phyloP scores from a whole-genome alignment of 768 basidiomycete species.

The Phanerodontia chrysosporium region DNA sequence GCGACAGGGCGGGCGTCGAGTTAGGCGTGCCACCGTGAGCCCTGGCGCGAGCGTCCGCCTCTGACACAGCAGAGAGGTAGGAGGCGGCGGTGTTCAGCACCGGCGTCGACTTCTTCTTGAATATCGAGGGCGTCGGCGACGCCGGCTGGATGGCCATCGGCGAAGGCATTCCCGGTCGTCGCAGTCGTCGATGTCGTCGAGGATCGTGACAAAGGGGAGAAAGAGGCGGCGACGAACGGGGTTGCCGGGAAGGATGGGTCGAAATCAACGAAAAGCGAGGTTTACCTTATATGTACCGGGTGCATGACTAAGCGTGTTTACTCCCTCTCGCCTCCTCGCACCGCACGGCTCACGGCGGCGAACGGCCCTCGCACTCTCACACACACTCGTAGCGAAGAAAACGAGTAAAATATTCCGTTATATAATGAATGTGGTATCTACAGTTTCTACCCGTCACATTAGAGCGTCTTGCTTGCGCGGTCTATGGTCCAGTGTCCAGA shows the following conservation, averaged over 20 bases:
- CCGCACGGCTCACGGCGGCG: not conserved
- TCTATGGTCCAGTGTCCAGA: conserved; percentile 2
- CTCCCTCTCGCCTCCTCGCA: not conserved
- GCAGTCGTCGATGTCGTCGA: conserved; percentile 10
- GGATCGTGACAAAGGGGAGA: conserved; percentile 6
- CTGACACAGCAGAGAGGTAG: conserved; percentile 56
- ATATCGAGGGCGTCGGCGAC: conserved; percentile 50
- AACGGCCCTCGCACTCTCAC: not conserved
- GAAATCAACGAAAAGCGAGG: conserved; percentile 8
- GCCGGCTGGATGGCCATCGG: conserved; percentile 61
- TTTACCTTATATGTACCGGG: conserved; percentile 2
- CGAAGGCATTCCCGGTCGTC: conserved; percentile 39
- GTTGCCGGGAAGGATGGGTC: conserved; percentile 7
- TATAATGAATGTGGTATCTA: conserved; percentile 10
- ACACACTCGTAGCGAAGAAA: not conserved
- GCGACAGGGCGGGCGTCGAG: conserved; percentile 68
- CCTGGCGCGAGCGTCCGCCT: conserved; percentile 67
- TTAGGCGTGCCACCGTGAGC: conserved; percentile 43
- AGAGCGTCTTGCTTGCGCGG: not conserved
- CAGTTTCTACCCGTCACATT: conserved; percentile 3
- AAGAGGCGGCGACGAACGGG: conserved; percentile 12
- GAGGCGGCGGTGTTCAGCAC: conserved; percentile 50
- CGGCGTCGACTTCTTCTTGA: conserved; percentile 43
- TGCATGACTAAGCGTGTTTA: conserved; percentile 5
- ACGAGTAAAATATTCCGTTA: conserved; percentile 2